phyloP scores from a whole-genome alignment of 805 yeast genomes.

The Jamesozyma lodderae region DNA sequence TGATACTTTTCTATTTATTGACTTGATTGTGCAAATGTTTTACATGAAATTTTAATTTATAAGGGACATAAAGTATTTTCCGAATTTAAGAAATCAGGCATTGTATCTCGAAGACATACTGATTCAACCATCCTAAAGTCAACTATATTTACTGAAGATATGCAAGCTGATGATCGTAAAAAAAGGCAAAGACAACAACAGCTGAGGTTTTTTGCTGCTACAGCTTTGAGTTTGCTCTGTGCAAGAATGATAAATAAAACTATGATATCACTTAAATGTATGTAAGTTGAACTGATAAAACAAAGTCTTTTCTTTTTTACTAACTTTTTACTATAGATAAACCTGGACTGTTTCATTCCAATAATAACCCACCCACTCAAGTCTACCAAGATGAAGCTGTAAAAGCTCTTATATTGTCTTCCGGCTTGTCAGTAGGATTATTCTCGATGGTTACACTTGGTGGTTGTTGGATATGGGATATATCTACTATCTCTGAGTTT shows the following conservation, averaged over 20 bases:
- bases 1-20: no score
- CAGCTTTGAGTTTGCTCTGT: slow-evolving; percentile 60
- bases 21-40: no score
- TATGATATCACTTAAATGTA: slow-evolving; percentile 59
- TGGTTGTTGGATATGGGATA: slow-evolving; percentile 71
- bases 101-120: no score
- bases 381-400: slow-evolving; percentile 77
- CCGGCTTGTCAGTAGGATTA: slow-evolving; percentile 62
- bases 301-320: slow-evolving; percentile 1
- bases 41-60: no score
- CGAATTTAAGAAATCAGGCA: no score
- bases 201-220: slow-evolving; percentile 62
- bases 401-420: slow-evolving; percentile 74
- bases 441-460: slow-evolving; percentile 68
- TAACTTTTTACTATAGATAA: slow-evolving; percentile 30
- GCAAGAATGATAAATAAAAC: slow-evolving; percentile 71
- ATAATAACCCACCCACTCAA: slow-evolving; percentile 51
- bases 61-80: no score
- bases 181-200: slow-evolving; percentile 58
- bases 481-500: slow-evolving; percentile 59
- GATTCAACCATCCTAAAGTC: no score
- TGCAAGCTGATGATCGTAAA: not conserved
- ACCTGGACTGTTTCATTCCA: slow-evolving; percentile 74
- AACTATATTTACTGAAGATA: no score
- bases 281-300: slow-evolving; percentile 11